Conservation (phyloP, 2,329 filamentous ascomycete species). For the Calonectria montana region DNA sequence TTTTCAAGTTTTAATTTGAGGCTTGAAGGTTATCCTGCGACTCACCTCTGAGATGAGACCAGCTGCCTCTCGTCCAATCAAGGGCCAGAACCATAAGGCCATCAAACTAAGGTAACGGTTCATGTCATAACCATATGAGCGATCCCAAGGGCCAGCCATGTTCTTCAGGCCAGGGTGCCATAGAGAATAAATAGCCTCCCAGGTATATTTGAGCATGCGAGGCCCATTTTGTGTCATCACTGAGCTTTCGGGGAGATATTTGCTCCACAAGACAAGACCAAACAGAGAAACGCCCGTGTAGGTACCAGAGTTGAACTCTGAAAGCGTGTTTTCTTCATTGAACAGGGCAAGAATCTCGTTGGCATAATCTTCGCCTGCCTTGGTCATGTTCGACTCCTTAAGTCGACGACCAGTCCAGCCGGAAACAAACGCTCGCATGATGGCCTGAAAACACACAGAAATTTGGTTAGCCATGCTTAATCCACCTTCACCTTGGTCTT, state of each 20-base stretch:
- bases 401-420: conserved; percentile 68
- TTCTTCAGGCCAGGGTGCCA: conserved; percentile 71
- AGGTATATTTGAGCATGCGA: conserved; percentile 64
- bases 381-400: conserved; percentile 69
- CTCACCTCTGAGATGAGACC: conserved; percentile 49
- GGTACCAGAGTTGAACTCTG: conserved; percentile 72
- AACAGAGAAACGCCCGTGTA: conserved; percentile 72
- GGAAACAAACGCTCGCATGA: conserved; percentile 72
- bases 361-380: conserved; percentile 66
- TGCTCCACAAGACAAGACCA: conserved; percentile 68
- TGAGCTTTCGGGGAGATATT: conserved; percentile 66
- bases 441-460: conserved; percentile 37
- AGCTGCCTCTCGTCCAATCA: conserved; percentile 61
- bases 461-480: background rate
- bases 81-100: conserved; percentile 68
- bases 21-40: background rate
- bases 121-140: conserved; percentile 73
- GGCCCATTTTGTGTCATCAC: conserved; percentile 64
- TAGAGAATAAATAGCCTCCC: conserved; percentile 62
- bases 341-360: conserved; percentile 68
- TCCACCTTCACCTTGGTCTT: fast-evolving
- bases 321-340: conserved; percentile 64
- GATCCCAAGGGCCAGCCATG: conserved; percentile 73
- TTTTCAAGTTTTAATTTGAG: background rate
- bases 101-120: conserved; percentile 70